Percentiles rank a stretch among this genome's conserved stretches.
phyloP scores from a whole-genome alignment of 768 basidiomycete species.

The Termitomyces sp. region DNA sequence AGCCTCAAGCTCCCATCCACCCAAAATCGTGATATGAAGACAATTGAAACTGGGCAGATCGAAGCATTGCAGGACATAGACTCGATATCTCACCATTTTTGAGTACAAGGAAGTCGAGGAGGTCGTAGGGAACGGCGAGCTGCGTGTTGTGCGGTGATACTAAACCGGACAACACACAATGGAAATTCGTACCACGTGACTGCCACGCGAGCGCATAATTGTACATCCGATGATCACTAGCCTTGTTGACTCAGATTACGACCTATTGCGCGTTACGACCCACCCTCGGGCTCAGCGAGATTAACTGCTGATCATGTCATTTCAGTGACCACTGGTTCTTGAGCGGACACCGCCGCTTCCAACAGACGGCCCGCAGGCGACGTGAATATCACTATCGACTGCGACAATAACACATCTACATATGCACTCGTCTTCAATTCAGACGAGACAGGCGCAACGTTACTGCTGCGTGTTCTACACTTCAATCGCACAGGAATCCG shows the following conservation, averaged over 20 bases:
- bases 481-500: background rate
- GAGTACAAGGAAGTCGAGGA: constrained; percentile 11
- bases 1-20: constrained; percentile 18
- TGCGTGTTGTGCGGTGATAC: constrained; percentile 11
- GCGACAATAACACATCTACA: background rate
- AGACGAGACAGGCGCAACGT: background rate
- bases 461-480: background rate
- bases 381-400: background rate
- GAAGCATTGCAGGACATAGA: background rate
- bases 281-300: background rate
- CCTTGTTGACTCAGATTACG: too few relatives aligned
- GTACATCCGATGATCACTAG: constrained; percentile 1
- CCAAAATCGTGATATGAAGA: constrained; percentile 2
- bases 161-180: constrained; percentile 1
- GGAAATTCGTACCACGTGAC: constrained; percentile 13
- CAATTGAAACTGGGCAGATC: constrained; percentile 4
- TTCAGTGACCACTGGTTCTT: too few relatives aligned
- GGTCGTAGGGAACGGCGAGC: constrained; percentile 18
- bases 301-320: background rate
- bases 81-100: constrained; percentile 21
- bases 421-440: background rate
- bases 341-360: background rate
- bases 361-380: too few relatives aligned
- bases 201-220: constrained; percentile 11
- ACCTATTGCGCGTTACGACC: background rate